A percentile compares a stretch with the other conserved stretches of the same genome.
Conservation (phyloP, 208 protist genomes). For the Wallacemonas rigidus region DNA sequence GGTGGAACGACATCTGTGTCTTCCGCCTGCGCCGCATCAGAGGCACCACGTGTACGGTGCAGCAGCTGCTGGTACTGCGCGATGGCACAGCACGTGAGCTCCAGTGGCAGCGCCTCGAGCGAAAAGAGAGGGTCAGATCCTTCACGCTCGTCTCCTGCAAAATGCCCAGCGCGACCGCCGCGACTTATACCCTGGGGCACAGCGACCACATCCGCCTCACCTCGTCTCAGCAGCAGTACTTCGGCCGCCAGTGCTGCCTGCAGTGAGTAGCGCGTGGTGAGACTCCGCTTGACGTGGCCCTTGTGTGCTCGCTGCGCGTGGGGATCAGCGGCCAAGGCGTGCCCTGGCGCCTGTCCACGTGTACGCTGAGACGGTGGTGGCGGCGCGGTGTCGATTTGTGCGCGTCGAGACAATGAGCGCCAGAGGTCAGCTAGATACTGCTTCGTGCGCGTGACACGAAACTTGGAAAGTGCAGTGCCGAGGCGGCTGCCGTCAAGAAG, state of each 20-base stretch:
- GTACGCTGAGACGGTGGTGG: background rate
- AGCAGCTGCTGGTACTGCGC: constrained; percentile 2
- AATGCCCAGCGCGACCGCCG: background rate
- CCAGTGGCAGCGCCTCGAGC: constrained; percentile 29
- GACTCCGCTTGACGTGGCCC: constrained; percentile 51
- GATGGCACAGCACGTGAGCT: constrained; percentile 17
- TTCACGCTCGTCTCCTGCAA: background rate
- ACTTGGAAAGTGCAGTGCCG: constrained; percentile 18
- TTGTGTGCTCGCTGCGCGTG: constrained; percentile 42
- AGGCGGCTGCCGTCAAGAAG: constrained; percentile 2
- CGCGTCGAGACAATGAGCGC: constrained; percentile 27
- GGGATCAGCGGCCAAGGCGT: constrained; percentile 29
- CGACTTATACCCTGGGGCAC: background rate
- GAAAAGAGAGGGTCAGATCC: background rate
- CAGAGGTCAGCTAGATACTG: constrained; percentile 34
- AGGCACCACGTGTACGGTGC: background rate
- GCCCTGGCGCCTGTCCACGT: constrained; percentile 9
- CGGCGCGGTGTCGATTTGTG: constrained; percentile 19
- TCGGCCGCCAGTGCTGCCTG: constrained; percentile 68
- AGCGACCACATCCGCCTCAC: background rate
- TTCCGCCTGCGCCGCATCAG: constrained; percentile 8
- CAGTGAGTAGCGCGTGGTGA: constrained; percentile 62
- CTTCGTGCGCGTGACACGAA: constrained; percentile 32
- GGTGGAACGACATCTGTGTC: background rate
- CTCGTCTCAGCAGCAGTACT: constrained; percentile 39